Evolutionary conservation across 1,284 basidiomycete genomes (phyloP), one percentile per base, ranked within the genome.

Genomic region (Hemileia vastatrix): DNA sequence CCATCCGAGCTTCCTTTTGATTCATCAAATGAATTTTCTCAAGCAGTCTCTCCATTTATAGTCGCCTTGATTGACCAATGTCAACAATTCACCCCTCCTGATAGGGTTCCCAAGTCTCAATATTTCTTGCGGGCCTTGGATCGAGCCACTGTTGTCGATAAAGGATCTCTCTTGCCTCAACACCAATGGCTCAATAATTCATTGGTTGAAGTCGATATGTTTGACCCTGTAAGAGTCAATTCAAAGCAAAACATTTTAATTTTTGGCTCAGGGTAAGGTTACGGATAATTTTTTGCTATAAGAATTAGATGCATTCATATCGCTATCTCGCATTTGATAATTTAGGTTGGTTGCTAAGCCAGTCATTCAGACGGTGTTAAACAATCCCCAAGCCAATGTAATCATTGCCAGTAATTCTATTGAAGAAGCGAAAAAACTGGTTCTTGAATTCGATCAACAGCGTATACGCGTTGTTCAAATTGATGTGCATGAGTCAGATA

Each of bases 301-400:
- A 19, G 19, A 21, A 49, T 5, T n/a, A 19, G 4, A 1, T 8
- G 27, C n/a, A 53, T 11, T 6, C 24, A 6, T 6, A 4, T 18
- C 23, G 36, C 36, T n/a, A 44, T 8, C 19, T 44, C 8, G 5
- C 21, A 21, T 24, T 53, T 9, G 21, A 18, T 9, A 53, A 53
- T 53, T 31, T 59, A 93, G 92, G 18, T 91, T 93, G 83, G 92
- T 93, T 21, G 88, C 90, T 11, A 85, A 85, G 2, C 90, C 90
- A 9, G 86, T 86, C 6, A 84, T 90, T 4, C 83, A 87, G 65
- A 83, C 87, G 71, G 82, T 93, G 54, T 78, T 82, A 71, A 75
- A 74, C 43, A 68, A 66, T 65, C 66, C 68, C 33, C 68, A 71
- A 57, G 70, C 66, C 66, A 49, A 51, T 54, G 72, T 77, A 32